Conservation (phyloP, 345 rosid species). For the Brassica incana region DNA sequence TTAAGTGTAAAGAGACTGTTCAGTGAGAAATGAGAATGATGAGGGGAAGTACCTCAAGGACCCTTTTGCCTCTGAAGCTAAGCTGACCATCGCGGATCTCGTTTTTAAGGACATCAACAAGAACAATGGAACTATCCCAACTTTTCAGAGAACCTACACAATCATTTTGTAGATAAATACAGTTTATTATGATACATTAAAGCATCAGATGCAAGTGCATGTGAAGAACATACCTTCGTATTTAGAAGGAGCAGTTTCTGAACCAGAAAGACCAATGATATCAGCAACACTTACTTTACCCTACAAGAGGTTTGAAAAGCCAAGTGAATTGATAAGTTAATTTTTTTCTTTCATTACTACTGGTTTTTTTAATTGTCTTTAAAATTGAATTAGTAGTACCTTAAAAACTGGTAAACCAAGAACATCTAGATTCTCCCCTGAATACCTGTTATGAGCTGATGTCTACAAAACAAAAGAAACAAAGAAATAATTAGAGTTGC, state of each 20-base stretch:
- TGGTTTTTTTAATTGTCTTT: neutral
- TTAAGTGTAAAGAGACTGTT: neutral
- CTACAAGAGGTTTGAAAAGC: constrained; percentile 41
- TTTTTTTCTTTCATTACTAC: too few relatives aligned
- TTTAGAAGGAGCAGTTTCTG: constrained; percentile 65
- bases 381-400: constrained; percentile 43
- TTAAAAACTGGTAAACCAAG: constrained; percentile 64
- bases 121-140: constrained; percentile 84
- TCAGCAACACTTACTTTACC: constrained; percentile 88
- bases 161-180: neutral
- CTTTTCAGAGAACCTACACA: constrained; percentile 73
- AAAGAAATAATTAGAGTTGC: neutral
- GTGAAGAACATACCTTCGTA: constrained; percentile 56
- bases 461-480: constrained; percentile 44
- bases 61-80: constrained; percentile 96
- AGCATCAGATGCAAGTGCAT: neutral
- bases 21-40: neutral
- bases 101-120: constrained; percentile 82
- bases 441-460: constrained; percentile 66
- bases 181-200: neutral
- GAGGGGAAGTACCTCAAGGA: constrained; percentile 72
- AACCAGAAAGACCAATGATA: constrained; percentile 70
- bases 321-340: too few relatives aligned
- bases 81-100: constrained; percentile 97
- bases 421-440: constrained; percentile 73